Evolutionary conservation across 2,329 filamentous ascomycete genomes (phyloP).

Genomic region (Hirsutella rhossiliensis): DNA sequence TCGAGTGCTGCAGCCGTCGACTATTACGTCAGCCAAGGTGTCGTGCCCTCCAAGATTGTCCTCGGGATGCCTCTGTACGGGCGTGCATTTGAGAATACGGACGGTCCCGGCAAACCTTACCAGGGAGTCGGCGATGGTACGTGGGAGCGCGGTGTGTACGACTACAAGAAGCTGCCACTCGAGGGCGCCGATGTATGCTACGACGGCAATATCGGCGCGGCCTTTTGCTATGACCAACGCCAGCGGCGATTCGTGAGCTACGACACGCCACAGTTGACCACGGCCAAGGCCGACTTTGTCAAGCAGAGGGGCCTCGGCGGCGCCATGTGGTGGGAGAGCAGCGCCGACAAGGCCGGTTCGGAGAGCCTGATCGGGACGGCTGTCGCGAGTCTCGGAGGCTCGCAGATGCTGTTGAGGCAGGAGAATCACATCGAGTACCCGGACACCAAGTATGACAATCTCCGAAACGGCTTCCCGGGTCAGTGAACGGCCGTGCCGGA

Average conservation of each 20-base stretch:
- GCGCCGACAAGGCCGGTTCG: conserved; percentile 55
- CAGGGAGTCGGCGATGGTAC: conserved; percentile 64
- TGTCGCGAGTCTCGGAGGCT: conserved; percentile 45
- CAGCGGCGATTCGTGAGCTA: conserved; percentile 65
- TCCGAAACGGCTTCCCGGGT: conserved; percentile 43
- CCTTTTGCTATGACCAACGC: conserved; percentile 61
- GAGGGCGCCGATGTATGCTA: conserved; percentile 50
- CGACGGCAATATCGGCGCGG: conserved; percentile 55
- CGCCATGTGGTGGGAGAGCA: conserved; percentile 97
- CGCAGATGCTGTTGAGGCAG: conserved; percentile 31
- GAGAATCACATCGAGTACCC: conserved; percentile 54
- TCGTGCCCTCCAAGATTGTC: conserved; percentile 63
- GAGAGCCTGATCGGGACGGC: conserved; percentile 58
- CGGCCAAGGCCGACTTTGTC: conserved; percentile 62
- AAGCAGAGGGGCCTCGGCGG: conserved; percentile 58
- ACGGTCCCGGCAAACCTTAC: conserved; percentile 59
- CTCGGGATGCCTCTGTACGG: conserved; percentile 90
- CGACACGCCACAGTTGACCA: conserved; percentile 56
- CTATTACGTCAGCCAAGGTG: conserved; percentile 54
- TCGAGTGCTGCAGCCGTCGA: conserved; percentile 59
- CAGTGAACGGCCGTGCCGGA: conserved; percentile 15
- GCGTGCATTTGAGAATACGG: conserved; percentile 68
- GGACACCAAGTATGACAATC: conserved; percentile 57
- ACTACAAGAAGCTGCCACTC: conserved; percentile 76
- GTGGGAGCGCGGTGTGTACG: conserved; percentile 78